Evolutionary conservation across 2,329 filamentous ascomycete species (phyloP).

Genomic region (Neopestalotiopsis sp.): DNA sequence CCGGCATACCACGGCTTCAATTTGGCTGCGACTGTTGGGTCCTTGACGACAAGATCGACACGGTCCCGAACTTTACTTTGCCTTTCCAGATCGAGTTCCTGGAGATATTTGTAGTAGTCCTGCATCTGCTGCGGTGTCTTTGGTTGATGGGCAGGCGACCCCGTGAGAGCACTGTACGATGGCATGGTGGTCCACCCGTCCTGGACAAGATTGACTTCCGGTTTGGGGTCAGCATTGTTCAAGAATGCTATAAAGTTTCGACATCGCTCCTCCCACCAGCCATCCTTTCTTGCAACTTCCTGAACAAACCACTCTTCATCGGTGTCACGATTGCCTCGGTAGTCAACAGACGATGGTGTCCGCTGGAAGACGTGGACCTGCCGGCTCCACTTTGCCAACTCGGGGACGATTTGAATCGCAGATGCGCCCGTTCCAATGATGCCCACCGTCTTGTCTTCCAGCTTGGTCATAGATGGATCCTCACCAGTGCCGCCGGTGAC

Average conservation of each 20-base stretch:
- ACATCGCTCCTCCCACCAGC: not conserved
- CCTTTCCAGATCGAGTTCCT: no score
- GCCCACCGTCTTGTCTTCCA: constrained; percentile 2
- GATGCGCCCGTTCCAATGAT: constrained; percentile 11
- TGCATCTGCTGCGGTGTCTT: no score
- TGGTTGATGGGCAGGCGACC: no score
- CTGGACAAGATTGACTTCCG: no score
- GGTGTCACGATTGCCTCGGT: constrained; percentile 1
- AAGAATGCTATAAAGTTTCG: constrained; percentile 30
- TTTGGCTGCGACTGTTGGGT: constrained; percentile 1
- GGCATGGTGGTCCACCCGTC: no score
- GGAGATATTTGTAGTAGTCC: no score
- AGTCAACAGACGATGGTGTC: constrained; percentile 3
- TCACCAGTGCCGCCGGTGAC: not conserved
- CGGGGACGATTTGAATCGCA: constrained; percentile 7
- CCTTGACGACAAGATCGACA: not conserved
- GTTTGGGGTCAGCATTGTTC: constrained; percentile 23
- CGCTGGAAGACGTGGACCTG: constrained; percentile 11
- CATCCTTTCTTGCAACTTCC: not conserved
- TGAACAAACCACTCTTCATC: constrained; percentile 5
- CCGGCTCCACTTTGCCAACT: constrained; percentile 4
- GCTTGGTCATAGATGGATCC: not conserved
- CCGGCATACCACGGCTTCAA: constrained; percentile 61
- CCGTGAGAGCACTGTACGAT: no score
- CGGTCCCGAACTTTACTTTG: not conserved